Base-by-base conservation (phyloP, 495 filamentous ascomycete genomes). In the Hypoxylon perforatum region DNA sequence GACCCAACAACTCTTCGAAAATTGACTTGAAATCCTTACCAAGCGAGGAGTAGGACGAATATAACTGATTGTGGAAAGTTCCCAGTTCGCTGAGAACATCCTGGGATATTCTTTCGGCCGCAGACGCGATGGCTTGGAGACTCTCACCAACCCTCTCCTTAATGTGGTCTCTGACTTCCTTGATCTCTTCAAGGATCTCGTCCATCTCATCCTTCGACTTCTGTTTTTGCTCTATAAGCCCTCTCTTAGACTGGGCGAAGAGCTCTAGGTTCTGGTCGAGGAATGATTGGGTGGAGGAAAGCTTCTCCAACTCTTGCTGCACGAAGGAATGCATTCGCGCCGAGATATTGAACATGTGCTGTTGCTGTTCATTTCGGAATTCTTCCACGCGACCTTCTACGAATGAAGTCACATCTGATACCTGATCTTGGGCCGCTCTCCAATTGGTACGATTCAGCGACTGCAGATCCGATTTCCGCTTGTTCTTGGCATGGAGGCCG, bases 1-100 rank as follows among this genome's bases (percentile, higher is more conserved):
- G 88, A 46, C 82, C 85, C 33, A 91, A 78, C 56, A 97, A 81
- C 10, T 89, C 87, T 50, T 96, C 92, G 53, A 98, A 97, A 39
- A 94, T 86, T 15, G 75, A 77, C 69, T 94, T 94, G 79, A 97
- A 92, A 63, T 97, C 92, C 49, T 87, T 89, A n/a, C 93, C 93
- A 2, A 98, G 84, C n/a, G 85, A 86, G 66, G 88, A 90, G 77
- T 96, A 98, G 0, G 96, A 98, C 8, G 81, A 69, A 68, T 97
- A 92, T 39, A 99, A 83, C 82, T 93, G 89, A 55, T 80, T 85
- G 67, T 97, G 92, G 59, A 97, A 97, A 17, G 84, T 84, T 8
- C 87, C 82, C 35, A 98, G 83, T 75, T 98, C 94, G 51, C 85
- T 89, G 46, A 97, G 88, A n/a, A 99, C 93, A 68, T 95, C 94